Evolutionary conservation across 2,329 filamentous ascomycete species (phyloP), one percentile per base, ranked within the genome.

Genomic region (Thermomyces lanuginosus): DNA sequence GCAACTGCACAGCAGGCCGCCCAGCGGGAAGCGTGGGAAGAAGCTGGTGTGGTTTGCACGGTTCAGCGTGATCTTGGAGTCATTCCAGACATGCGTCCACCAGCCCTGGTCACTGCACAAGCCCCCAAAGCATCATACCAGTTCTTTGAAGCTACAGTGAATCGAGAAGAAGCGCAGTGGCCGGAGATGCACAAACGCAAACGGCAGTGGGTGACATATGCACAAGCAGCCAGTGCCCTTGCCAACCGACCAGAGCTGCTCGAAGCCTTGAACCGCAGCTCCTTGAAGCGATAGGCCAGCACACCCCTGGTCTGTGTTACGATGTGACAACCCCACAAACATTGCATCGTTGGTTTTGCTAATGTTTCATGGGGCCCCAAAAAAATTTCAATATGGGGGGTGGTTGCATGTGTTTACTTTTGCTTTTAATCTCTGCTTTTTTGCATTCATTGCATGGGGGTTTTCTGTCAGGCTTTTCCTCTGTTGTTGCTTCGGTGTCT

Each of bases 11-110:
- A 86, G 50, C 80, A 89, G 31, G 89, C 89, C 30, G 72, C 72
- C 56, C 76, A 63, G 63, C 65, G 89, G 40, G 89, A 98, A 56
- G 89, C 89, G 34, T 95, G 89, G 89, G 89, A 95, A 60, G 89
- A 95, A 60, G 89, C 84, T 21, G 89, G 89, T 44, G 91, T 95
- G 45, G 65, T 78, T 43, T 79, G 86, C 54, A 76, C 70, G 32
- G 75, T 93, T 52, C 74, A 77, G 43, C 77, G 76, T 49, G 82
- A 92, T 52, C 67, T 98, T 26, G 84, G 84, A 37, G 68, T 76
- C 37, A 92, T 98, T 41, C 61, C 74, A 29, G 89, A 98, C 56
- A 78, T 73, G 50, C 72, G 83, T 31, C 68, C 58, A 24, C 49
- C 59, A 14, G 50, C 56, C 12, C 55, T 67, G 36, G 47, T 69